A percentile compares a stretch with the other conserved stretches of the same genome.
These are phyloP conservation scores for Yamadazyma pseudoaaseri DNA, from an alignment of 1,139 yeast species.

Conservation along the genomic window DNA sequence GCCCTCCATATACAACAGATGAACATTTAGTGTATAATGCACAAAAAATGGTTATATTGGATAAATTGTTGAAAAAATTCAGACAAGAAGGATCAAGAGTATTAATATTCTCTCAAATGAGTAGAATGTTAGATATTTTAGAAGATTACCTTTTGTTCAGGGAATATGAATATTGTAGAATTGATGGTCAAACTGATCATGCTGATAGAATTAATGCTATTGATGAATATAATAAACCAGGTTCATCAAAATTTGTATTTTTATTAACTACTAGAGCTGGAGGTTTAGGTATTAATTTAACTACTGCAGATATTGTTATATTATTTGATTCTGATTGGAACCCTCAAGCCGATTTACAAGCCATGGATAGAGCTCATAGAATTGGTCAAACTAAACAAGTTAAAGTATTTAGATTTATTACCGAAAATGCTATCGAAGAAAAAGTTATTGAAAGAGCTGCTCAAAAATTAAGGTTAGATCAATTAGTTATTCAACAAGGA, in stretches of 20 bases:
- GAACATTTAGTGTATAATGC: conserved; percentile 75
- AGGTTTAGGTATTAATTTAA: conserved; percentile 80
- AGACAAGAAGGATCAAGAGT: conserved; percentile 72
- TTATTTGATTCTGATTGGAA: conserved; percentile 83
- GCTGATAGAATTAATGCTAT: conserved; percentile 72
- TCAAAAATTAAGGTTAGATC: conserved; percentile 74
- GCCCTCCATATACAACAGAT: conserved; percentile 82
- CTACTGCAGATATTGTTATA: conserved; percentile 73
- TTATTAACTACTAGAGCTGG: conserved; percentile 81
- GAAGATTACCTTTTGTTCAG: conserved; percentile 77
- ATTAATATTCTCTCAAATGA: conserved; percentile 78
- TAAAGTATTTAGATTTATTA: conserved; percentile 70
- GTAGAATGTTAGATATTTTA: conserved; percentile 72
- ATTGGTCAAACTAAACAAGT: conserved; percentile 85
- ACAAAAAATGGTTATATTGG: conserved; percentile 70
- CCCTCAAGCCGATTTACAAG: conserved; percentile 85
- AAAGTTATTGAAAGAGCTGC: conserved; percentile 79
- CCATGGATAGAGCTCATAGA: conserved; percentile 88
- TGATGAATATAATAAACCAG: conserved; percentile 74
- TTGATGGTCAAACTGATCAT: conserved; percentile 81
- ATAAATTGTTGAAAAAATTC: conserved; percentile 60
- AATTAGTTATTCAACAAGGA: conserved; percentile 80
- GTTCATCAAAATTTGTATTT: conserved; percentile 66
- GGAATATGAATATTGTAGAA: conserved; percentile 67
- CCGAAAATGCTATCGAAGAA: conserved; percentile 80